Evolutionary conservation across 371 early-diverging fungal genomes (phyloP).

Genomic region (Encephalitozoon cuniculi): DNA sequence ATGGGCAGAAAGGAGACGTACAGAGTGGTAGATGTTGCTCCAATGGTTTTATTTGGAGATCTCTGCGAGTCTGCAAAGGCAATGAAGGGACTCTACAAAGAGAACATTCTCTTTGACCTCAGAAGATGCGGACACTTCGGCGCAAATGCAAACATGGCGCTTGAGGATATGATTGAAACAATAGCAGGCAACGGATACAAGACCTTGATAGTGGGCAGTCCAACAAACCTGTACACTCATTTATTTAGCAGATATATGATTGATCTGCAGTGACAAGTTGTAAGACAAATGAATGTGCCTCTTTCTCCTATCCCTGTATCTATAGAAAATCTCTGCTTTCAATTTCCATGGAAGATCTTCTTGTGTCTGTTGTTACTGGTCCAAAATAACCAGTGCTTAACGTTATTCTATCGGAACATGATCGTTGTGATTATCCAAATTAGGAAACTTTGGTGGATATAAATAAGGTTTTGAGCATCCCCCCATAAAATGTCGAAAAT

Average conservation of each 20-base stretch:
- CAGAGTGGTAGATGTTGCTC: constrained; percentile 1
- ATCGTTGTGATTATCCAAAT: too few relatives aligned
- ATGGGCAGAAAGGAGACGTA: neutral
- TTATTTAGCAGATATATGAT: neutral
- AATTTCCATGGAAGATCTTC: neutral
- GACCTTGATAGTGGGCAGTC: constrained; percentile 19
- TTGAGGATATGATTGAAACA: neutral
- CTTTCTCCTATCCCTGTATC: neutral
- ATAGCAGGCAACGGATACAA: neutral
- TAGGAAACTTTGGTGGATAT: too few relatives aligned
- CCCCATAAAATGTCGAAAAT: too few relatives aligned
- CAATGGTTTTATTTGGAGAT: constrained; percentile 18
- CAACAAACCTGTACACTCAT: constrained; percentile 16
- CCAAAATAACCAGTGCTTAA: too few relatives aligned
- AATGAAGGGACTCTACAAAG: neutral
- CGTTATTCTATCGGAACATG: too few relatives aligned
- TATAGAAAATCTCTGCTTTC: neutral
- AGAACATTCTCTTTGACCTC: constrained; percentile 28
- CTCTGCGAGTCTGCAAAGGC: constrained; percentile 1
- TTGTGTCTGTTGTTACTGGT: too few relatives aligned
- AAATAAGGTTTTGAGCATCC: too few relatives aligned
- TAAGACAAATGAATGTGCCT: neutral
- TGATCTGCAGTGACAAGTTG: neutral
- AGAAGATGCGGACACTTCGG: constrained; percentile 23
- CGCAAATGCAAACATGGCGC: constrained; percentile 16